A percentile compares a stretch with the other conserved stretches of the same genome.
These are phyloP conservation scores for Phytopythium mirpurense DNA, from an alignment of 352 stramenopile species.

Conservation along the genomic window DNA sequence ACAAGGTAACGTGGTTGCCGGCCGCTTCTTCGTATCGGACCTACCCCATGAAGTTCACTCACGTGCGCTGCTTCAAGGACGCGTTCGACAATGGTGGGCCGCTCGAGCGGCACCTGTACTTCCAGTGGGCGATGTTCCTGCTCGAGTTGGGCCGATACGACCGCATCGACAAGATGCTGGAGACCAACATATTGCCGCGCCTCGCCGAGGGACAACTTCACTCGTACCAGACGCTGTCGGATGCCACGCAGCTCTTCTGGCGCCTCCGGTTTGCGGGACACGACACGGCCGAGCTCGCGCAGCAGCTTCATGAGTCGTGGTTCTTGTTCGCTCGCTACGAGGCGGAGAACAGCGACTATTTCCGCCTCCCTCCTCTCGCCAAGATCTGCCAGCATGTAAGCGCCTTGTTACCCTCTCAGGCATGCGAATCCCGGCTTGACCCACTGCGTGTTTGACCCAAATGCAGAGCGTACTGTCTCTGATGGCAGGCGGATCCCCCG, in stretches of 20 bases:
- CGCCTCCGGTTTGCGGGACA: conserved; percentile 73
- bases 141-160: conserved; percentile 79
- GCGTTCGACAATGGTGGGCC: conserved; percentile 71
- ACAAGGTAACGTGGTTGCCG: conserved; percentile 27
- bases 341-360: not conserved
- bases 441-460: too few species aligned
- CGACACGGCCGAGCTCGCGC: conserved; percentile 40
- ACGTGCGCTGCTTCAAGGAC: conserved; percentile 17
- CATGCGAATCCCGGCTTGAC: not conserved
- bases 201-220: conserved; percentile 33
- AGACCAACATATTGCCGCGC: conserved; percentile 61
- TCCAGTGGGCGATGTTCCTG: conserved; percentile 80
- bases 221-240: conserved; percentile 48
- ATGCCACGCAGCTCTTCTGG: conserved; percentile 83
- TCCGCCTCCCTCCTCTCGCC: conserved; percentile 4
- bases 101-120: conserved; percentile 70
- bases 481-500: conserved; percentile 21
- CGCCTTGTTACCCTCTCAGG: not conserved
- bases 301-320: conserved; percentile 62
- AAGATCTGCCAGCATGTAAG: conserved; percentile 39
- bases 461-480: conserved; percentile 57
- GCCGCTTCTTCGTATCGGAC: too few species aligned
- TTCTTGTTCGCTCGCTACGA: conserved; percentile 6
- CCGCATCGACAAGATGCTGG: conserved; percentile 75
- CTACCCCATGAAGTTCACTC: not conserved